Conservation (phyloP, 495 filamentous ascomycete genomes). For the Hypoxylon fuscum region DNA sequence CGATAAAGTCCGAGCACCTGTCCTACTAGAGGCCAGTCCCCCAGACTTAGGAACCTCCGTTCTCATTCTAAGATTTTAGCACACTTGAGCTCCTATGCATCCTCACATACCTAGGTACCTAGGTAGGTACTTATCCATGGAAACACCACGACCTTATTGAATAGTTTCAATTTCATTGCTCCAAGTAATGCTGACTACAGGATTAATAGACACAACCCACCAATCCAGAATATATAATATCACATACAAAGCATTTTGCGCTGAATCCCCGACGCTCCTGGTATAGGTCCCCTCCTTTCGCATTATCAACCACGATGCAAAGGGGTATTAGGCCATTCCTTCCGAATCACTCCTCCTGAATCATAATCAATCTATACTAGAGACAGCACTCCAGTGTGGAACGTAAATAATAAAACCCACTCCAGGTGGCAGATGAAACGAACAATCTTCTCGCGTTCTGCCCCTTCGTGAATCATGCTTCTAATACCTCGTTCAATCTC, state of each 20-base stretch:
- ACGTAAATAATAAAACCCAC: slow-evolving; percentile 36
- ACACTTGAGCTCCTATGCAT: not conserved
- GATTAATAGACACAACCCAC: slow-evolving; percentile 21
- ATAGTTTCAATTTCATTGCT: slow-evolving; percentile 36
- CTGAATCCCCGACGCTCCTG: slow-evolving; percentile 30
- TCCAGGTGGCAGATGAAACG: slow-evolving; percentile 33
- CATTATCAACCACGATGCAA: slow-evolving; percentile 27
- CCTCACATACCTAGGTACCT: no score
- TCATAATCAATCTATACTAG: slow-evolving; percentile 33
- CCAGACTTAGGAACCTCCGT: not conserved
- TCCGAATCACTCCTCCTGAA: slow-evolving; percentile 21
- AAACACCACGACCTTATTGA: not conserved
- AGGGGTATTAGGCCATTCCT: slow-evolving; percentile 35
- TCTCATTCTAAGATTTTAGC: not conserved
- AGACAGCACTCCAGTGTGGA: slow-evolving; percentile 14
- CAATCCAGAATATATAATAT: slow-evolving; percentile 25
- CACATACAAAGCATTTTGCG: slow-evolving; percentile 23
- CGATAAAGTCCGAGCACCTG: not conserved
- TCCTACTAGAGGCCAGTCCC: not conserved
- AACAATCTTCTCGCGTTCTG: slow-evolving; percentile 22
- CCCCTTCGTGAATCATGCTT: slow-evolving; percentile 11
- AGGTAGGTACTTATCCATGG: no score
- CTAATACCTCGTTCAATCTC: slow-evolving; percentile 10
- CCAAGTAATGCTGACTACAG: slow-evolving; percentile 35
- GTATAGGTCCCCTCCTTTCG: slow-evolving; percentile 33